A percentile compares a stretch with the other conserved stretches of the same genome.
Conservation (phyloP, 2,329 filamentous ascomycete genomes). For the Phaeosphaeria sp. region DNA sequence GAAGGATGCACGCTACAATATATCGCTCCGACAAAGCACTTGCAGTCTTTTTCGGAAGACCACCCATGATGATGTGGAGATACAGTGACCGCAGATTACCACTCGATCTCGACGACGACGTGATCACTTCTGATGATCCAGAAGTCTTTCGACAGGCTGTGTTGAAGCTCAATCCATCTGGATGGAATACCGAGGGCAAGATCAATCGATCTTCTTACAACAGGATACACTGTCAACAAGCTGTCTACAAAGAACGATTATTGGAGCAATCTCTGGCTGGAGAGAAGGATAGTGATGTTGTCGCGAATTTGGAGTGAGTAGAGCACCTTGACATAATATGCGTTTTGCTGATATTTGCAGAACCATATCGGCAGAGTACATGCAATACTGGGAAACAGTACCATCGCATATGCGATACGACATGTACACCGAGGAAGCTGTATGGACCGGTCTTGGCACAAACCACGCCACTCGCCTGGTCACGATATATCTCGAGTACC, state of each 20-base stretch:
- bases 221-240: conserved; percentile 33
- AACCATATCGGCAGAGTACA: conserved; percentile 35
- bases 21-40: conserved; percentile 45
- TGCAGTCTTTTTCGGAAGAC: conserved; percentile 44
- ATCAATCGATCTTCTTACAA: conserved; percentile 37
- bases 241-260: conserved; percentile 40
- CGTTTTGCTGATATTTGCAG: conserved; percentile 20
- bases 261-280: conserved; percentile 43
- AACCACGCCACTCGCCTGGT: conserved; percentile 35
- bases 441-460: conserved; percentile 34
- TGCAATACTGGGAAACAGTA: conserved; percentile 34
- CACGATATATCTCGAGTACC: conserved; percentile 42
- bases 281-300: conserved; percentile 35
- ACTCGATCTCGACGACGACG: conserved; percentile 41
- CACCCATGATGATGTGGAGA: conserved; percentile 43
- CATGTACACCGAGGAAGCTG: conserved; percentile 38
- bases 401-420: conserved; percentile 44
- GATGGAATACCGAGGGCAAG: conserved; percentile 40
- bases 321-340: not conserved
- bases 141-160: conserved; percentile 32
- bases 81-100: conserved; percentile 42
- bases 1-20: conserved; percentile 35
- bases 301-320: conserved; percentile 39
- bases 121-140: conserved; percentile 31
- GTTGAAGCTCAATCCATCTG: conserved; percentile 34